Evolutionary conservation across 192 early-diverging fungal genomes (phyloP), one percentile per base, ranked within the genome.

Genomic region (Geranomyces michiganensis): DNA sequence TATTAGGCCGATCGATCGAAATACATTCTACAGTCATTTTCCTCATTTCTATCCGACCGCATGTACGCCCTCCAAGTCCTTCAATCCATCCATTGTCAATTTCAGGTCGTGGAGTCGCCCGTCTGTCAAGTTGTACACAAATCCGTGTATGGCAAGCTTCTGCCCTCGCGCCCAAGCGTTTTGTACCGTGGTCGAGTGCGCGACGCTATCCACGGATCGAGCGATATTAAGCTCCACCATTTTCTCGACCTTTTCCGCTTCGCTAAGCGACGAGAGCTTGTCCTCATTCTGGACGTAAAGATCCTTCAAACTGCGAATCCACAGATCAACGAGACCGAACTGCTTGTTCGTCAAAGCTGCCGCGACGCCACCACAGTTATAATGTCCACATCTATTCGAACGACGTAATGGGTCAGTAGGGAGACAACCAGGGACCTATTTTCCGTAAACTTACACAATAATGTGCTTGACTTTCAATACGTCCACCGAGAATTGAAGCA

Each of bases 401-500:
- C 13, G 51, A 21, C 49, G 27, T 14, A 19, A 47, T 10, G n/a
- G 19, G 59, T 15, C 10, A 8, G 26, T 5, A 10, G 15, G 17
- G 30, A 15, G 19, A 32, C 4, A 61, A 29, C 7, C 5, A 8
- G 21, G 19, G 31, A 29, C 33, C 33, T 21, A 30, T 27, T 70
- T 92, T 24, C 7, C 17, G 24, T n/a, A 53, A 8, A 53, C 92
- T 53, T 89, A 94, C n/a, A 97, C 89, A 61, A 97, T 84, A 65
- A 97, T 78, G 67, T 97, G 92, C 66, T 92, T 83, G 58, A 97
- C 93, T 74, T 90, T 90, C 51, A 97, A 86, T 30, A 90, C 85
- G 62, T 92, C 88, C 56, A 97, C 92, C 9, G 94, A 92, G 60
- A 91, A 97, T 79, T 95, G 89, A 53, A 97, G 81, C 45, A 95